Percentiles rank a stretch among this genome's conserved stretches.
phyloP scores from a whole-genome alignment of 2,329 filamentous ascomycete species.

The Ascochyta fabae region DNA sequence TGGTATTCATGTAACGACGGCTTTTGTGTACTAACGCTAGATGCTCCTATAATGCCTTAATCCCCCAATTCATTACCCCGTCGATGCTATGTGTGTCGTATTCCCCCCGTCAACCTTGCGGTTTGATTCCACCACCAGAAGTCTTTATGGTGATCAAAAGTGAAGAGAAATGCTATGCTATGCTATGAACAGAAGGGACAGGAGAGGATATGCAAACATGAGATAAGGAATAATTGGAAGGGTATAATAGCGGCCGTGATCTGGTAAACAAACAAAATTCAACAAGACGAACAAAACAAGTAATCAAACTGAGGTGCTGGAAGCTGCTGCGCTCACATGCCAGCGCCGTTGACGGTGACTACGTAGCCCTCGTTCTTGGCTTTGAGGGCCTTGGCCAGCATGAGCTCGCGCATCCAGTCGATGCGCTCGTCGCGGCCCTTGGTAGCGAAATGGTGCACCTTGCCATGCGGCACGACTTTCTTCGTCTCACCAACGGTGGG shows the following conservation, averaged over 20 bases:
- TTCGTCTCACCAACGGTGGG: conserved; percentile 58
- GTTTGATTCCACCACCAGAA: neutral
- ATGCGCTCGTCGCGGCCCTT: conserved; percentile 86
- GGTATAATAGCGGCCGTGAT: conserved; percentile 41
- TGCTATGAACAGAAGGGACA: neutral
- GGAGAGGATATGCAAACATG: conserved; percentile 15
- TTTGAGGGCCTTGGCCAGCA: conserved; percentile 86
- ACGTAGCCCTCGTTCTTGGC: conserved; percentile 85
- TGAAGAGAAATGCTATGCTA: conserved; percentile 3
- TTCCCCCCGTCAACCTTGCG: conserved; percentile 6
- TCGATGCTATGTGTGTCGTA: neutral
- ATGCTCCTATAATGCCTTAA: conserved; percentile 5
- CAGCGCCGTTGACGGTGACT: conserved; percentile 75
- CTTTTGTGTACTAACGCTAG: conserved; percentile 11
- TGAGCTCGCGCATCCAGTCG: conserved; percentile 95
- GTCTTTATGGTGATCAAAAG: conserved; percentile 1
- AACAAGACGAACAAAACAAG: conserved; percentile 18
- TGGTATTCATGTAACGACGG: conserved; percentile 11
- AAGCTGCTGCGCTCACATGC: conserved; percentile 26
- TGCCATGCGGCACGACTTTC: conserved; percentile 58
- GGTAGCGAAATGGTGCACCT: conserved; percentile 94
- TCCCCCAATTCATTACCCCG: neutral
- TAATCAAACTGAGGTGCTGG: neutral
- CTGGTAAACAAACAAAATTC: conserved; percentile 15
- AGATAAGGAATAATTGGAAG: conserved; percentile 28